A percentile compares a stretch with the other conserved stretches of the same genome.
Evolutionary conservation across 495 filamentous ascomycete species (phyloP).

Genomic region (Xylaria telfairii): DNA sequence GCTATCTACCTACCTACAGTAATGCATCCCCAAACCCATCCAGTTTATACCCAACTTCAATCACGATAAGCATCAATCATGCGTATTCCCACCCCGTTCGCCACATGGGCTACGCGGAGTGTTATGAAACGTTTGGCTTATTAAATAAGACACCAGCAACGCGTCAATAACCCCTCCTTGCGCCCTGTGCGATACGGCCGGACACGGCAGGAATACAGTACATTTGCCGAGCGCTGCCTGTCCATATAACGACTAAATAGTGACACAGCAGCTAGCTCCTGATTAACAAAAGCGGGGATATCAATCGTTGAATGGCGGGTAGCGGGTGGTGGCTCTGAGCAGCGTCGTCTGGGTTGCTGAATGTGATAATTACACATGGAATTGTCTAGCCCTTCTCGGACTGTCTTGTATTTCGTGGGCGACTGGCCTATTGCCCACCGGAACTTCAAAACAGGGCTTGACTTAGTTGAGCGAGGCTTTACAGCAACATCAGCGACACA

Average conservation of each 20-base stretch:
- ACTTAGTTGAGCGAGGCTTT: neutral
- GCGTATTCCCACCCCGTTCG: neutral
- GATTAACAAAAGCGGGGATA: neutral
- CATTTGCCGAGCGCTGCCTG: neutral
- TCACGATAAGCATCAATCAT: neutral
- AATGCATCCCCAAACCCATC: neutral
- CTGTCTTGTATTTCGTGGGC: neutral
- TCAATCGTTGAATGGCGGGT: neutral
- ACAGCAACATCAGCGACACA: neutral
- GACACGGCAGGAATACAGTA: conserved; percentile 13
- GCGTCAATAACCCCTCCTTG: neutral
- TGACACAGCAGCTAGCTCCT: conserved; percentile 9
- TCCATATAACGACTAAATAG: conserved; percentile 8
- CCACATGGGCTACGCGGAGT: neutral
- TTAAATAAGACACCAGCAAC: conserved; percentile 4
- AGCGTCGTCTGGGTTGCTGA: neutral
- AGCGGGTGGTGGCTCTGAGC: neutral
- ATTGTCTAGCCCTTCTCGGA: neutral
- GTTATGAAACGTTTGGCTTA: neutral
- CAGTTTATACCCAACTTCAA: neutral
- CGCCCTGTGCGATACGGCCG: conserved; percentile 24
- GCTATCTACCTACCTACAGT: no score
- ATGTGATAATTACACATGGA: neutral
- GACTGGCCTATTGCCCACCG: neutral
- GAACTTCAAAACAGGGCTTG: neutral